Conservation (phyloP, 1,284 basidiomycete species). For the Mycosarcoma maydis region DNA sequence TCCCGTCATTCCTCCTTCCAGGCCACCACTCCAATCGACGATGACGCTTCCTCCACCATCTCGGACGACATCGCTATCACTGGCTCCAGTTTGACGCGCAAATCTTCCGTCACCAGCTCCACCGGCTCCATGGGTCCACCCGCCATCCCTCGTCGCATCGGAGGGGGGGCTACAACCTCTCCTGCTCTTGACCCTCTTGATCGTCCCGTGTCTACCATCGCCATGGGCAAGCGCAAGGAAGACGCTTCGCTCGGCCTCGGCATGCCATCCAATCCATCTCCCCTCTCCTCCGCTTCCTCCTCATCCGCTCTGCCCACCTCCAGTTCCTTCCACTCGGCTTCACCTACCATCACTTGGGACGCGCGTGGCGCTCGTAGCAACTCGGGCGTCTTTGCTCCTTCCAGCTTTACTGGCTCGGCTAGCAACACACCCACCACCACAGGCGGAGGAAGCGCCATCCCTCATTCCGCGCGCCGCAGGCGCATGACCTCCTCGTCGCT, state of each 20-base stretch:
- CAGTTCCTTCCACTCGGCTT: constrained; percentile 35
- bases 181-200: constrained; percentile 30
- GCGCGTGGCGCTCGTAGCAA: constrained; percentile 27
- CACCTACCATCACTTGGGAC: constrained; percentile 33
- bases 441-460: constrained; percentile 35
- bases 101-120: constrained; percentile 45
- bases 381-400: constrained; percentile 28
- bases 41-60: constrained; percentile 31
- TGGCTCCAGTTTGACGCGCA: constrained; percentile 40
- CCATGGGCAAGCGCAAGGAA: constrained; percentile 45
- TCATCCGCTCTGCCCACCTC: constrained; percentile 23
- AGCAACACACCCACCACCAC: constrained; percentile 17
- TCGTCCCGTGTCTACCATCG: constrained; percentile 30
- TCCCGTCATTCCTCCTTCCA: constrained; percentile 24
- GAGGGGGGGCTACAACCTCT: constrained; percentile 15
- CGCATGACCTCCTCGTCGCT: constrained; percentile 41
- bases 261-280: constrained; percentile 37
- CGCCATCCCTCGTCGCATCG: constrained; percentile 31
- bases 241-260: constrained; percentile 39
- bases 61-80: constrained; percentile 35
- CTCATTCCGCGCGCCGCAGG: constrained; percentile 27
- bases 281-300: constrained; percentile 27
- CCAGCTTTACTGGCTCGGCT: constrained; percentile 25
- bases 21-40: constrained; percentile 14
- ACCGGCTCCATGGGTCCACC: constrained; percentile 49